Conservation (phyloP, 805 yeast genomes). For the Wickerhamia fluorescens region DNA sequence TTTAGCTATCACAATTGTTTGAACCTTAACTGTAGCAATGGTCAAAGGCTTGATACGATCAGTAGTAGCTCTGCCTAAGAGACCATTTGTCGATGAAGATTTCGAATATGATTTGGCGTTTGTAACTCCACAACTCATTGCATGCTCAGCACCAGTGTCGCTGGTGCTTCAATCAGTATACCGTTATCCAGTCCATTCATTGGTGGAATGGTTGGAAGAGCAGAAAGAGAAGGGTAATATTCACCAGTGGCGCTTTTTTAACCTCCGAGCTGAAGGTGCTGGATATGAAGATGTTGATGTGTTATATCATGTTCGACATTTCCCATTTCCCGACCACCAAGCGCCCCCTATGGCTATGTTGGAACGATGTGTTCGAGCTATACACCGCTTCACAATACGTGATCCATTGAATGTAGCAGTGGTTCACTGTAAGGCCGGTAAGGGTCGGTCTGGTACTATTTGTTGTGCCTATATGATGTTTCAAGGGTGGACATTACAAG, state of each 20-base stretch:
- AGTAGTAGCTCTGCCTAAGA: slow-evolving; percentile 17
- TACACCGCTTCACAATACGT: slow-evolving; percentile 35
- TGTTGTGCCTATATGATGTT: slow-evolving; percentile 66
- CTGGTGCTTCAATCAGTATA: slow-evolving; percentile 36
- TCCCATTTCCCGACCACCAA: slow-evolving; percentile 72
- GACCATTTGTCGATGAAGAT: slow-evolving; percentile 10
- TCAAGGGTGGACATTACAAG: slow-evolving; percentile 20
- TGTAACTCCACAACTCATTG: slow-evolving; percentile 56
- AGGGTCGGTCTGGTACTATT: slow-evolving; percentile 82
- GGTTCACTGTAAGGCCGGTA: slow-evolving; percentile 85
- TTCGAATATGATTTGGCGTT: slow-evolving; percentile 56
- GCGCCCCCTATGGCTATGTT: slow-evolving; percentile 61
- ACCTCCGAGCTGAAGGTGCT: slow-evolving; percentile 53
- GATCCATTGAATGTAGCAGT: slow-evolving; percentile 46
- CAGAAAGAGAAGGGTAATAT: slow-evolving; percentile 30
- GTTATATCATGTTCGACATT: slow-evolving; percentile 24
- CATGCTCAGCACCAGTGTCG: slow-evolving; percentile 68
- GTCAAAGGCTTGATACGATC: slow-evolving; percentile 13
- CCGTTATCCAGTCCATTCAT: slow-evolving; percentile 45
- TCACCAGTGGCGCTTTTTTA: slow-evolving; percentile 64
- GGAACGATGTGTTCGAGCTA: slow-evolving; percentile 34
- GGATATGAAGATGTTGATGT: slow-evolving; percentile 36
- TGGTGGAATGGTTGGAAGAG: slow-evolving; percentile 30
- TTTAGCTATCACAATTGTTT: too few relatives aligned
- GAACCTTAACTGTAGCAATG: too few relatives aligned